phyloP scores from a whole-genome alignment of 441 rosid genomes.

The Metrosideros polymorpha region DNA sequence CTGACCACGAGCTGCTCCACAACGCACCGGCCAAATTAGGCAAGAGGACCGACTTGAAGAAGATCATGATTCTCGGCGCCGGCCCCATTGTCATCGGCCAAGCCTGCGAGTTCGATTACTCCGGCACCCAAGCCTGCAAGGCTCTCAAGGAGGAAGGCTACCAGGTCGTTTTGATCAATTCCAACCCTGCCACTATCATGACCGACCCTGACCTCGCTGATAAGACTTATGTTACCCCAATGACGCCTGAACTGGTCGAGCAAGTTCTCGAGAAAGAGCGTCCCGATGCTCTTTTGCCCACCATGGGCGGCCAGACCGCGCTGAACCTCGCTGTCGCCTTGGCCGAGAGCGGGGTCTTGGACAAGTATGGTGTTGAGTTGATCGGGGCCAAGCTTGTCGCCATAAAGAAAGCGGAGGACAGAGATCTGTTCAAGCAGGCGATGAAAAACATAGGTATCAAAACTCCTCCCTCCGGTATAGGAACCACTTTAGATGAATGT shows the following conservation, averaged over 20 bases:
- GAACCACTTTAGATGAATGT: conserved; percentile 73
- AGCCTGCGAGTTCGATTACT: conserved; percentile 94
- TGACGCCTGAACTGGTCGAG: conserved; percentile 88
- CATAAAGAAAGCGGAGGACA: conserved; percentile 81
- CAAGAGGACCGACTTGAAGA: conserved; percentile 65
- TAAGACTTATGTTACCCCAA: conserved; percentile 75
- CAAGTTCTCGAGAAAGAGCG: conserved; percentile 75
- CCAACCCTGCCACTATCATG: conserved; percentile 97
- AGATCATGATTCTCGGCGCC: conserved; percentile 87
- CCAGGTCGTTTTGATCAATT: conserved; percentile 69
- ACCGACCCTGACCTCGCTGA: conserved; percentile 92
- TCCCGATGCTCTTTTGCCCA: conserved; percentile 82
- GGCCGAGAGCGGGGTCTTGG: conserved; percentile 68
- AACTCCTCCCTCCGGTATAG: conserved; percentile 93
- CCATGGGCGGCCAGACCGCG: conserved; percentile 97
- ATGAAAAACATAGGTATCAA: conserved; percentile 81
- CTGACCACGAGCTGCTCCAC: conserved; percentile 8
- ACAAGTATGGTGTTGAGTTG: conserved; percentile 60
- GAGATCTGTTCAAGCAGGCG: conserved; percentile 77
- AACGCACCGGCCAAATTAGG: conserved; percentile 3
- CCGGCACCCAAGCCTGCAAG: conserved; percentile 94
- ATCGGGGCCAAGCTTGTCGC: conserved; percentile 89
- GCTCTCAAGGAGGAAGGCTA: conserved; percentile 86
- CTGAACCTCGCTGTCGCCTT: conserved; percentile 81
- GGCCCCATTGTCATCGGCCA: conserved; percentile 97